These are phyloP conservation scores for Coleophoma cylindrospora DNA, from an alignment of 2,329 filamentous ascomycete species.

Conservation along the genomic window DNA sequence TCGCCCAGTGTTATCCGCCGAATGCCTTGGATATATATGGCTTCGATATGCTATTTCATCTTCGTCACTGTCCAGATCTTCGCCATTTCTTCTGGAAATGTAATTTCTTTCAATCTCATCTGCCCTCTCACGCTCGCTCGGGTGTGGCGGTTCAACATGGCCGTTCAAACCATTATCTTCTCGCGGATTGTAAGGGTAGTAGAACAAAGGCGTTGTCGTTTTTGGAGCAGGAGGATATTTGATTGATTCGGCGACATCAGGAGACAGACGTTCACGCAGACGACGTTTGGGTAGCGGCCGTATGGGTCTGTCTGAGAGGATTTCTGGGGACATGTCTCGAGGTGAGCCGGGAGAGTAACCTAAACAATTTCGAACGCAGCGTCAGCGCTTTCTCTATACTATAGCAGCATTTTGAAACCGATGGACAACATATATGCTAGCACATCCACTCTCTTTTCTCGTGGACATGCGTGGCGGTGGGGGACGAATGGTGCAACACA, in stretches of 20 bases:
- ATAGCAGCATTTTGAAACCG: too few species aligned
- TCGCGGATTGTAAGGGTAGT: constrained; percentile 47
- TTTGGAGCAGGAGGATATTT: constrained; percentile 75
- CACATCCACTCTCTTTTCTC: not conserved
- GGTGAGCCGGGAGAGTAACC: constrained; percentile 26
- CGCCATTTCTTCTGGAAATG: constrained; percentile 45
- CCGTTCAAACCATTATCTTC: constrained; percentile 27
- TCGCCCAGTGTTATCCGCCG: constrained; percentile 40
- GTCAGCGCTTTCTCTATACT: too few species aligned
- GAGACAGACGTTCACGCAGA: constrained; percentile 80
- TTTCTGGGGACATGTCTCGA: constrained; percentile 63
- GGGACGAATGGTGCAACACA: not conserved
- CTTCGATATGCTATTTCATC: constrained; percentile 35
- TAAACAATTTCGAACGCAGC: constrained; percentile 6
- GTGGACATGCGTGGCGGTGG: constrained; percentile 1
- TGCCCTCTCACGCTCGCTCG: constrained; percentile 21
- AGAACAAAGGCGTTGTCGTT: constrained; percentile 69
- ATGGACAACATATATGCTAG: not conserved
- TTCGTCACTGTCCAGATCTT: constrained; percentile 56
- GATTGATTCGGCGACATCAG: constrained; percentile 77
- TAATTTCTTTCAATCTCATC: constrained; percentile 27
- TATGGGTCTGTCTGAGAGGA: constrained; percentile 83
- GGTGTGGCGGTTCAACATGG: constrained; percentile 23
- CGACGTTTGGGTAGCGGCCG: constrained; percentile 86
- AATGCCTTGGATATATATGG: constrained; percentile 37